Percentiles rank a stretch among this genome's conserved stretches.
Evolutionary conservation across 805 yeast species (phyloP).

Genomic region (Barnettozyma vustinii): DNA sequence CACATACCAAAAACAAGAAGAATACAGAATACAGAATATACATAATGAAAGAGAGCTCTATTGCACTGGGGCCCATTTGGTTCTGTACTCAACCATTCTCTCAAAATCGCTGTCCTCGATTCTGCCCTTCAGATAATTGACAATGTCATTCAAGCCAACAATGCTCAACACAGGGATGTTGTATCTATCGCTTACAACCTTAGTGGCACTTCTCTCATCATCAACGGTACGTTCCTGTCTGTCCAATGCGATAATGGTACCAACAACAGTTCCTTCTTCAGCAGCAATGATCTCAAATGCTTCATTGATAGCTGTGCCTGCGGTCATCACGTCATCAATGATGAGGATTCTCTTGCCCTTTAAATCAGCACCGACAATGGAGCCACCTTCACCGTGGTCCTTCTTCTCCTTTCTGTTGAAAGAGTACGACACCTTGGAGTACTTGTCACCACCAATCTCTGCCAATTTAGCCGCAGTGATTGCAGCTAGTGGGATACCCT

Average conservation of each 20-base stretch:
- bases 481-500: conserved; percentile 94
- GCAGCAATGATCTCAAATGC: conserved; percentile 73
- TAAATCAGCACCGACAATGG: conserved; percentile 79
- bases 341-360: conserved; percentile 70
- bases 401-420: conserved; percentile 95
- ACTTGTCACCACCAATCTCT: conserved; percentile 81
- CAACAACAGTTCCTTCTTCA: conserved; percentile 72
- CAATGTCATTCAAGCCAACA: conserved; percentile 70
- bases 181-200: conserved; percentile 65
- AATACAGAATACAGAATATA: background rate
- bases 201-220: conserved; percentile 69
- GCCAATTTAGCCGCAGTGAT: conserved; percentile 88
- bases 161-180: conserved; percentile 82
- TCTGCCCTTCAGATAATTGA: conserved; percentile 51
- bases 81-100: conserved; percentile 52
- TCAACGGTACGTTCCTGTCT: conserved; percentile 85
- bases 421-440: conserved; percentile 73
- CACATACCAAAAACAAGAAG: too few relatives aligned
- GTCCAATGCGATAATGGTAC: conserved; percentile 86
- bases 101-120: conserved; percentile 47
- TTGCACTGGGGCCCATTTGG: conserved; percentile 28
- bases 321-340: conserved; percentile 97
- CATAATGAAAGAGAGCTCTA: background rate
- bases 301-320: conserved; percentile 96
- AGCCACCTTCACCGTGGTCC: conserved; percentile 98